A percentile compares a stretch with the other conserved stretches of the same genome.
phyloP scores from a whole-genome alignment of 2,329 filamentous ascomycete genomes.

The Colletotrichum incanum region DNA sequence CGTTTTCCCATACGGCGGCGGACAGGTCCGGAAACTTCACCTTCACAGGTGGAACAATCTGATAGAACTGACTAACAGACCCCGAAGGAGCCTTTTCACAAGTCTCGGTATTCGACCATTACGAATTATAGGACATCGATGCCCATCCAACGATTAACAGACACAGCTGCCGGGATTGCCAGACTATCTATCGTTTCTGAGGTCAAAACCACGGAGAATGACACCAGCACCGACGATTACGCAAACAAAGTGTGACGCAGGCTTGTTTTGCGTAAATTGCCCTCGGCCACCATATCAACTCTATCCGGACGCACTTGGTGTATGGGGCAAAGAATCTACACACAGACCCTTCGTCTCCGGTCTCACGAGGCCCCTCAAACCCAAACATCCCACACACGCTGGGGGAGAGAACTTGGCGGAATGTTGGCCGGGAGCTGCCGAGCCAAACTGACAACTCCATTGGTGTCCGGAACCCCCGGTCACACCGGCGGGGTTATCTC shows the following conservation, averaged over 20 bases:
- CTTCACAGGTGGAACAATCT: background rate
- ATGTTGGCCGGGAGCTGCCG: slow-evolving; percentile 32
- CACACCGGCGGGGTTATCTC: slow-evolving; percentile 21
- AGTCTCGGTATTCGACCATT: background rate
- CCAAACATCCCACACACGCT: background rate
- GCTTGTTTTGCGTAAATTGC: slow-evolving; percentile 13
- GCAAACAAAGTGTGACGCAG: background rate
- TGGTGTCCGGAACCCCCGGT: slow-evolving; percentile 24
- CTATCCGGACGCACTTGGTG: background rate
- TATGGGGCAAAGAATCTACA: slow-evolving; percentile 4
- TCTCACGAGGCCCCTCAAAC: background rate
- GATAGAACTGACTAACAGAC: background rate
- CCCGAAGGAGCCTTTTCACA: background rate
- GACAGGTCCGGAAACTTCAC: background rate
- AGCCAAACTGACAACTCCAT: slow-evolving; percentile 15
- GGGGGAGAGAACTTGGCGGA: background rate
- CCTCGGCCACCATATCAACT: background rate
- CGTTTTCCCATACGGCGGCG: background rate
- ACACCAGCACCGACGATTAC: slow-evolving; percentile 4
- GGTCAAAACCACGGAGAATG: background rate
- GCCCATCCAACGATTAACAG: slow-evolving; percentile 23
- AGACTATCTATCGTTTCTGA: slow-evolving; percentile 1
- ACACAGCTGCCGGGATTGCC: background rate
- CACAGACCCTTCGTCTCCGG: slow-evolving; percentile 11
- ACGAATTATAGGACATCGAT: slow-evolving; percentile 3